Evolutionary conservation across 2,329 filamentous ascomycete species (phyloP).

Genomic region (Fusarium transvaalense): DNA sequence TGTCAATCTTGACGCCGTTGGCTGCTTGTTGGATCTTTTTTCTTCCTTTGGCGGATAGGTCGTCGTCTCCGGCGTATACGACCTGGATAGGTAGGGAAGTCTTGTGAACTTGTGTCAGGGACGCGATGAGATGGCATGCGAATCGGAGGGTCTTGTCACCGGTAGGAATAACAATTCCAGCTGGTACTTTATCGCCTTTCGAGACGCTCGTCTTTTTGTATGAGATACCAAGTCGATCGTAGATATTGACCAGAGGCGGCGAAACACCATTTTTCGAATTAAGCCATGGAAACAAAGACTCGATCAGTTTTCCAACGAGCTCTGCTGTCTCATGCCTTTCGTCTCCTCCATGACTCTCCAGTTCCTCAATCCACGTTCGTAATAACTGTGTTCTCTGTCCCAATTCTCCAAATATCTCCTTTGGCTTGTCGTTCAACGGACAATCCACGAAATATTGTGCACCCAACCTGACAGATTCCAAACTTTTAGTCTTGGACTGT

Average conservation of each 20-base stretch:
- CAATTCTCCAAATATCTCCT: conserved; percentile 50
- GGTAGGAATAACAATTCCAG: conserved; percentile 55
- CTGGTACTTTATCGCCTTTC: conserved; percentile 19
- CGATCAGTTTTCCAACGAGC: conserved; percentile 1
- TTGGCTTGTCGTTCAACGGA: conserved; percentile 49
- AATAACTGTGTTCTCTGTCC: conserved; percentile 47
- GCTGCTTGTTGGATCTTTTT: conserved; percentile 43
- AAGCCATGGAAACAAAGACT: conserved; percentile 48
- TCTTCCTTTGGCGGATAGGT: conserved; percentile 47
- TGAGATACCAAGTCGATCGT: conserved; percentile 25
- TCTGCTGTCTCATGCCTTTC: conserved; percentile 11
- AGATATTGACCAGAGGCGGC: conserved; percentile 31
- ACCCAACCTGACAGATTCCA: conserved; percentile 23
- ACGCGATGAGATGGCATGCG: conserved; percentile 53
- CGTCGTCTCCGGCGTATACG: conserved; percentile 54
- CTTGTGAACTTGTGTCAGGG: conserved; percentile 49
- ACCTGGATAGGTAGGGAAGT: conserved; percentile 54
- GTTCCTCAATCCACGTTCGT: conserved; percentile 37
- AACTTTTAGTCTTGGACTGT: neutral
- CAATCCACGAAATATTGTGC: conserved; percentile 48
- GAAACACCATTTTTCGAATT: conserved; percentile 9
- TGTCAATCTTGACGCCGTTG: conserved; percentile 40
- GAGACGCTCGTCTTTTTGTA: conserved; percentile 12
- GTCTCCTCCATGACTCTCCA: neutral
- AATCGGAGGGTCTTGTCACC: conserved; percentile 51